phyloP scores from a whole-genome alignment of 1,139 yeast species.

The Zhuliangozyma blackwelliae region DNA sequence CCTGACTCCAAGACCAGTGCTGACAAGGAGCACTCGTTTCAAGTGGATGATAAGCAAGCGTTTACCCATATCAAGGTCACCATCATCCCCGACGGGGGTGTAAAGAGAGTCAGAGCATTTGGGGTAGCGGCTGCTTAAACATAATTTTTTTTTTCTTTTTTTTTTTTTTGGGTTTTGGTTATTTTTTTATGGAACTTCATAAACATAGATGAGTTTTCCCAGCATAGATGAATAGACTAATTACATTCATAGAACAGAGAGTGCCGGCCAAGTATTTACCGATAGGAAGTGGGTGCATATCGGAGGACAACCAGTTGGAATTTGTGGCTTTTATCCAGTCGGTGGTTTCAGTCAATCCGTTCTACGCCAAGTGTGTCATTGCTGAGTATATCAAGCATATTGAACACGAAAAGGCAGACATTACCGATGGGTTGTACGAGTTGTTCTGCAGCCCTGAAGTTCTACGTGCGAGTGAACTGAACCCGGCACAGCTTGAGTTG shows the following conservation, averaged over 20 bases:
- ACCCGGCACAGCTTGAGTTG: conserved; percentile 45
- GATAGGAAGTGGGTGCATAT: conserved; percentile 2
- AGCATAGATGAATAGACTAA: conserved; percentile 8
- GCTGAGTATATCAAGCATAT: conserved; percentile 34
- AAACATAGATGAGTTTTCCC: too few relatives aligned
- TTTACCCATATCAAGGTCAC: conserved; percentile 71
- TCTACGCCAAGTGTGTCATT: conserved; percentile 46
- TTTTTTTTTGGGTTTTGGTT: too few relatives aligned
- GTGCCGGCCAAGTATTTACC: conserved; percentile 8
- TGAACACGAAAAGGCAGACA: conserved; percentile 26
- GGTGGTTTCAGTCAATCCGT: conserved; percentile 35
- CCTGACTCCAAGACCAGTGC: conserved; percentile 70
- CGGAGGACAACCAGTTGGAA: conserved; percentile 8
- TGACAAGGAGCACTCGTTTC: conserved; percentile 68
- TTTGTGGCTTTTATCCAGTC: conserved; percentile 10
- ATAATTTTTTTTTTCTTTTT: too few relatives aligned
- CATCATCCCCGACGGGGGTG: conserved; percentile 95
- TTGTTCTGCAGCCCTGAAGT: conserved; percentile 36
- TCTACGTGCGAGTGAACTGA: conserved; percentile 33
- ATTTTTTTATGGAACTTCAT: too few relatives aligned
- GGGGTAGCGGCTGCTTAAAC: conserved; percentile 43
- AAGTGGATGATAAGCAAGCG: conserved; percentile 16
- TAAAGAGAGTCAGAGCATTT: conserved; percentile 78
- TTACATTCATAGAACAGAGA: conserved; percentile 9
- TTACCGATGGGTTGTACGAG: conserved; percentile 49